Evolutionary conservation across 2,329 filamentous ascomycete species (phyloP).

Genomic region (Diaporthe ampelina): DNA sequence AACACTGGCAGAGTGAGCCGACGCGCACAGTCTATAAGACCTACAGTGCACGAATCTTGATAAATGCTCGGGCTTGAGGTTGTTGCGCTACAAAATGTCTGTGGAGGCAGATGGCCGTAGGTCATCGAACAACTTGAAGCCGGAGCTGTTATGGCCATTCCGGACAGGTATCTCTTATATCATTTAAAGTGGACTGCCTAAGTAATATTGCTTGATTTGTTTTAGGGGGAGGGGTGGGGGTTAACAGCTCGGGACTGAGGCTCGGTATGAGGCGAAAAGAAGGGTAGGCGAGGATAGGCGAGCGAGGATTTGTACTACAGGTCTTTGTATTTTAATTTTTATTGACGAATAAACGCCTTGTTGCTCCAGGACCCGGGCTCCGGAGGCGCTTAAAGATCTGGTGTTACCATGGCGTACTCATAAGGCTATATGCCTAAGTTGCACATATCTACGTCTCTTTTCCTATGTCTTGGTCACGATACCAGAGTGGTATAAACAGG

Average conservation of each 20-base stretch:
- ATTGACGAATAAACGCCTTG: no score
- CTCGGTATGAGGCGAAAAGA: not conserved
- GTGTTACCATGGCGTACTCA: not conserved
- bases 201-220: not conserved
- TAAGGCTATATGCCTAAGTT: not conserved
- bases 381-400: not conserved
- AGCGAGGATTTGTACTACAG: no score
- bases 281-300: no score
- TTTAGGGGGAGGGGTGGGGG: no score
- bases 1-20: not conserved
- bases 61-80: not conserved
- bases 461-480: not conserved
- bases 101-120: no score
- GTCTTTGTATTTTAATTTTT: no score
- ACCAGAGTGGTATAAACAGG: not conserved
- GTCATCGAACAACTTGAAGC: not conserved
- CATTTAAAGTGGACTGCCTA: no score
- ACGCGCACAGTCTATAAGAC: no score
- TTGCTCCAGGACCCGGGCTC: not conserved
- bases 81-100: no score
- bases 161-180: not conserved
- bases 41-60: no score
- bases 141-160: not conserved
- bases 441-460: not conserved
- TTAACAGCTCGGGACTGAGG: not conserved